phyloP scores from a whole-genome alignment of 306 rosid genomes.

The Prinsepia uniflora region DNA sequence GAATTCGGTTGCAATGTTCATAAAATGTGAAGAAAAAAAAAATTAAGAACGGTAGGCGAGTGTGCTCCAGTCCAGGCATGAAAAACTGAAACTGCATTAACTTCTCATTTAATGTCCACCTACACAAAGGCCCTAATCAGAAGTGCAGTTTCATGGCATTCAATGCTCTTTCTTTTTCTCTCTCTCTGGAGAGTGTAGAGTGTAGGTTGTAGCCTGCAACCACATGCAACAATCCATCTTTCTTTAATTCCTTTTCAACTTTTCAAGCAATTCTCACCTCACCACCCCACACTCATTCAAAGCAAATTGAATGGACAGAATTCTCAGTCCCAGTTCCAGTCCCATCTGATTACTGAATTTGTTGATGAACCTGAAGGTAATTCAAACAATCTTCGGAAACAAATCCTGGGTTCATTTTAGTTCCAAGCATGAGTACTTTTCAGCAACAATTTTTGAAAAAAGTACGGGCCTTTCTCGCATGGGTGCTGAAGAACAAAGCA shows the following conservation, averaged over 20 bases:
- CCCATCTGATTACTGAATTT: not conserved
- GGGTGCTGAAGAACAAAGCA: conserved; percentile 13
- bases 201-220: conserved; percentile 25
- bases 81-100: conserved; percentile 63
- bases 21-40: not conserved
- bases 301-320: conserved; percentile 11
- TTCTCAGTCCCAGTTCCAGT: not conserved
- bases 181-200: conserved; percentile 11
- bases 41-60: conserved; percentile 21
- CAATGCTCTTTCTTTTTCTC: conserved; percentile 34
- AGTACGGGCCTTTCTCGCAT: conserved; percentile 12
- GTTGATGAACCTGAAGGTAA: not conserved
- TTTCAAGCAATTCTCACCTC: conserved; percentile 25
- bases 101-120: conserved; percentile 76
- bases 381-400: conserved; percentile 4
- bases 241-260: conserved; percentile 18
- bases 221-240: conserved; percentile 30
- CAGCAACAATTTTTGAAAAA: not conserved
- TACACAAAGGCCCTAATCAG: conserved; percentile 38
- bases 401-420: not conserved
- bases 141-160: conserved; percentile 59
- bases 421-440: not conserved
- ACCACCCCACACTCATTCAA: conserved; percentile 15
- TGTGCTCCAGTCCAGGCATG: conserved; percentile 43
- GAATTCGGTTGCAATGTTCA: not conserved